Evolutionary conservation across 2,329 filamentous ascomycete genomes (phyloP).

Genomic region (Aspergillus sp.): DNA sequence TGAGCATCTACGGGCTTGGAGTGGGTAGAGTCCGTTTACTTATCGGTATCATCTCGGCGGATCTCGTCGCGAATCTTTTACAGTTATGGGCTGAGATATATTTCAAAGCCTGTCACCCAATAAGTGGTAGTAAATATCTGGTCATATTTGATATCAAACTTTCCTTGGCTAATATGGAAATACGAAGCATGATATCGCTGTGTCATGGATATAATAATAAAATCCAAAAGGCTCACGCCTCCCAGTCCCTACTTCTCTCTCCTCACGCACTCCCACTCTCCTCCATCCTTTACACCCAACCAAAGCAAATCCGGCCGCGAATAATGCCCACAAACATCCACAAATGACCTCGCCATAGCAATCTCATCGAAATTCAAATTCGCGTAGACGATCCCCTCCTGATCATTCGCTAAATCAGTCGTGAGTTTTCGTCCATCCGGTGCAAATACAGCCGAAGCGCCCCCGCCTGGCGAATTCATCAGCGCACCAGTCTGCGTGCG

Average conservation of each 20-base stretch:
- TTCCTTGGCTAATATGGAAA: too few species aligned
- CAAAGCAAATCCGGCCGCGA: constrained; percentile 10
- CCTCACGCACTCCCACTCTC: neutral
- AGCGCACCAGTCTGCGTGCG: constrained; percentile 42
- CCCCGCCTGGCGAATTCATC: constrained; percentile 44
- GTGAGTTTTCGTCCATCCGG: constrained; percentile 53
- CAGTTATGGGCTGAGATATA: too few species aligned
- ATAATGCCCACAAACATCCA: constrained; percentile 7
- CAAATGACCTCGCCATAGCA: constrained; percentile 26
- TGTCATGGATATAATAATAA: too few species aligned
- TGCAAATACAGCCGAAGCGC: constrained; percentile 49
- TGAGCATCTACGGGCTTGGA: too few species aligned
- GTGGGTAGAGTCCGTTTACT: too few species aligned
- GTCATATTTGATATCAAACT: too few species aligned
- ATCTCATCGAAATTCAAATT: constrained; percentile 49
- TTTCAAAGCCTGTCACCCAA: too few species aligned
- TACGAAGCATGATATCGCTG: too few species aligned
- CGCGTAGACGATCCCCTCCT: constrained; percentile 51
- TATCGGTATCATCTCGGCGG: too few species aligned
- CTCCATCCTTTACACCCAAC: neutral
- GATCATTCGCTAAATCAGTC: constrained; percentile 31
- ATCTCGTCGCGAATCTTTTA: too few species aligned
- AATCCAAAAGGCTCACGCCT: too few species aligned
- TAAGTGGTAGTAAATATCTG: too few species aligned
- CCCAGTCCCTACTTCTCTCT: neutral